phyloP scores from a whole-genome alignment of 2,329 filamentous ascomycete genomes.

The Penicillium sp. region DNA sequence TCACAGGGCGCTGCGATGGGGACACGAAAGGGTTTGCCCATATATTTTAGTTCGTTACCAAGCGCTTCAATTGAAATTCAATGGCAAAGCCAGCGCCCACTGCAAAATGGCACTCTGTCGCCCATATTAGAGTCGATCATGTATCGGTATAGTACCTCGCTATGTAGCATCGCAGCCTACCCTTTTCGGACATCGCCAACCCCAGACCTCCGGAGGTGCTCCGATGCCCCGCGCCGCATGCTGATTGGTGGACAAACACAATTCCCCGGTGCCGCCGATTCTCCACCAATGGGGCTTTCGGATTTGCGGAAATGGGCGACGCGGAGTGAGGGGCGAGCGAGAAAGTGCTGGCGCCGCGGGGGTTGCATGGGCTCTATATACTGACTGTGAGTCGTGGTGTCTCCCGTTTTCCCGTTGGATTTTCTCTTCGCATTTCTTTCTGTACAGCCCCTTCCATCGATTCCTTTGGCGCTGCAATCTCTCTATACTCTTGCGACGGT shows the following conservation, averaged over 20 bases:
- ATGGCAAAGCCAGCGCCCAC: not conserved
- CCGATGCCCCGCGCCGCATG: constrained; percentile 5
- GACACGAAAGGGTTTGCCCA: not conserved
- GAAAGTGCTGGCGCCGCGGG: constrained; percentile 18
- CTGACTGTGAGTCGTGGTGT: constrained; percentile 10
- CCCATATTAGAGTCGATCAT: not conserved
- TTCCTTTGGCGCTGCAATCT: not conserved
- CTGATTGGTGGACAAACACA: constrained; percentile 27
- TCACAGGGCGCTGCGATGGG: no score
- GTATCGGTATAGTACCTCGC: no score
- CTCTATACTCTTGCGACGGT: not conserved
- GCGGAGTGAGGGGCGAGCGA: constrained; percentile 17
- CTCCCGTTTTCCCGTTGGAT: constrained; percentile 5
- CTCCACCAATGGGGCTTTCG: constrained; percentile 25
- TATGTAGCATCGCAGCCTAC: not conserved
- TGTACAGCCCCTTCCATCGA: constrained; percentile 1
- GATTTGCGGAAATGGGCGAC: constrained; percentile 7
- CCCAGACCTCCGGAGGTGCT: constrained; percentile 20
- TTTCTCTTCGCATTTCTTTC: constrained; percentile 4
- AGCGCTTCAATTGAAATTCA: not conserved
- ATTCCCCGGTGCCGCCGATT: constrained; percentile 11
- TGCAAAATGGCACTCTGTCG: no score
- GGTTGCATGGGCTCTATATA: constrained; percentile 22
- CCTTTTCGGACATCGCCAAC: constrained; percentile 1
- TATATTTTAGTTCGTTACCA: not conserved